Evolutionary conservation across 768 basidiomycete genomes (phyloP).

Genomic region (Rossbeevera mucosa): DNA sequence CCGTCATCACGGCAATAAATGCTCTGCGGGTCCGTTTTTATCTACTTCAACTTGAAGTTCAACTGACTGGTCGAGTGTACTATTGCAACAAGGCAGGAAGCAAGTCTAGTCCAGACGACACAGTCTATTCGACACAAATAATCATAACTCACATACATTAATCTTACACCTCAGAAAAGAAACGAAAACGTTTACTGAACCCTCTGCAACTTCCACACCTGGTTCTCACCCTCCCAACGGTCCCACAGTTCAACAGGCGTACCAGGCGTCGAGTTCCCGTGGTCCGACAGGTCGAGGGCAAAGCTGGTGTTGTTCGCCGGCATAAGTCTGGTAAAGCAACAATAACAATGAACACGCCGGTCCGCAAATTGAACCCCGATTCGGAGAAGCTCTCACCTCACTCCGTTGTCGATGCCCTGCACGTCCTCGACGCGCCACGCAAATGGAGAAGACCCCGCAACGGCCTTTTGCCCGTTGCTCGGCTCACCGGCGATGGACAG

Average conservation of each 20-base stretch:
- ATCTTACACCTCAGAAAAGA: too few relatives aligned
- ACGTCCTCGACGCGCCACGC: slow-evolving; percentile 53
- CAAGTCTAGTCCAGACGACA: too few relatives aligned
- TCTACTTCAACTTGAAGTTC: too few relatives aligned
- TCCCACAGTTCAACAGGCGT: slow-evolving; percentile 46
- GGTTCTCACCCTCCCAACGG: slow-evolving; percentile 47
- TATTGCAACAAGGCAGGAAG: too few relatives aligned
- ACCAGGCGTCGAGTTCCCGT: slow-evolving; percentile 43
- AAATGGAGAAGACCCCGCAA: slow-evolving; percentile 34
- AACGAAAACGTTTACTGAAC: slow-evolving; percentile 3
- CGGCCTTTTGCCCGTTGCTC: slow-evolving; percentile 37
- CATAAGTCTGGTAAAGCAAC: slow-evolving; percentile 40
- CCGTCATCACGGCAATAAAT: too few relatives aligned
- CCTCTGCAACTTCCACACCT: slow-evolving; percentile 40
- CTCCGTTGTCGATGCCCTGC: slow-evolving; percentile 28
- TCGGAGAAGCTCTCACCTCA: slow-evolving; percentile 36
- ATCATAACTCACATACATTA: background rate
- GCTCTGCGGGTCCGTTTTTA: too few relatives aligned
- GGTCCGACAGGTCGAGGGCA: slow-evolving; percentile 44
- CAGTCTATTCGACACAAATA: too few relatives aligned
- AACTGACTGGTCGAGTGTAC: too few relatives aligned
- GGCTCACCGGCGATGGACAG: slow-evolving; percentile 32
- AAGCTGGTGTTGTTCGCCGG: slow-evolving; percentile 36
- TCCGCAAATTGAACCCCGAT: background rate
- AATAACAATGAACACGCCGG: background rate